Conservation (phyloP, 495 filamentous ascomycete genomes). For the Lasiosphaeris hirsuta region DNA sequence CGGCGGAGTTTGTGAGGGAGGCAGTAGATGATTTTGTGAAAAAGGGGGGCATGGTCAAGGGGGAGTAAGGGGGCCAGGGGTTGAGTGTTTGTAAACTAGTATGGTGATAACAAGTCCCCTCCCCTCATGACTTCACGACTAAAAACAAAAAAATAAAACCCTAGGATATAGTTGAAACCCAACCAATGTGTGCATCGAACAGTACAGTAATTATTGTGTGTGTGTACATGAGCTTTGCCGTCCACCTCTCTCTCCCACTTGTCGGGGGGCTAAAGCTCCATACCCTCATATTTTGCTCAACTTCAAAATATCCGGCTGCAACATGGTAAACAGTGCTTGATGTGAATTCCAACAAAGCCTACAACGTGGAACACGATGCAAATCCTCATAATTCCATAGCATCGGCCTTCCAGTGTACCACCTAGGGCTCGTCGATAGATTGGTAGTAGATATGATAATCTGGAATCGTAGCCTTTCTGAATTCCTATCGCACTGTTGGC, state of each 20-base stretch:
- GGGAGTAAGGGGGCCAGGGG: not conserved
- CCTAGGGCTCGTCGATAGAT: constrained; percentile 23
- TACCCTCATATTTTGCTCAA: too few relatives aligned
- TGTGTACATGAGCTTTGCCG: too few relatives aligned
- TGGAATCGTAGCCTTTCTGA: constrained; percentile 16
- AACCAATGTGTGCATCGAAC: too few relatives aligned
- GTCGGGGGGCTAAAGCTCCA: too few relatives aligned
- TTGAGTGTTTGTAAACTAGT: not conserved
- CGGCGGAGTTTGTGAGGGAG: constrained; percentile 27
- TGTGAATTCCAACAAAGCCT: not conserved
- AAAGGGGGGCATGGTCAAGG: not conserved
- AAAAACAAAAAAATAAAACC: too few relatives aligned
- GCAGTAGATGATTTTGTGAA: constrained; percentile 26
- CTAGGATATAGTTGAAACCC: too few relatives aligned
- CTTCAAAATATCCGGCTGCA: too few relatives aligned
- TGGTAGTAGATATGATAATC: constrained; percentile 19
- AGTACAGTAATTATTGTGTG: too few relatives aligned
- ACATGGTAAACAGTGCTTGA: too few relatives aligned
- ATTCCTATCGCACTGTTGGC: constrained; percentile 18
- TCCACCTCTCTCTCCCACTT: too few relatives aligned
- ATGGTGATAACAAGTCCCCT: not conserved
- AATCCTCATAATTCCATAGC: too few relatives aligned
- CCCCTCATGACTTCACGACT: not conserved
- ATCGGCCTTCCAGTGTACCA: not conserved
- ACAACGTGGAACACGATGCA: not conserved